These are phyloP conservation scores for Sugiyamaella chiloensis DNA, from an alignment of 805 yeast species.

Conservation along the genomic window DNA sequence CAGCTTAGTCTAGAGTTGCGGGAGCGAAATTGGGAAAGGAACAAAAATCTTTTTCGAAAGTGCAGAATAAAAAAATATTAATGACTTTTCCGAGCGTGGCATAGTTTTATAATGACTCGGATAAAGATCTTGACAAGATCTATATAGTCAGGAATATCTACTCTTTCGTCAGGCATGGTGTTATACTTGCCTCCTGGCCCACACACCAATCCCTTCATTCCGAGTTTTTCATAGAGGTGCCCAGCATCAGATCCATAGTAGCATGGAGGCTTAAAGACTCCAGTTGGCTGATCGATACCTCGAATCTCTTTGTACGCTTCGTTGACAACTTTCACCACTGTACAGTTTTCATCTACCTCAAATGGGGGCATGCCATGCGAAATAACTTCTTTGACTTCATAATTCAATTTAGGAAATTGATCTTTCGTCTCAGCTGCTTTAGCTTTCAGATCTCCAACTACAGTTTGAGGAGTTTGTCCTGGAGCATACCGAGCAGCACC, in stretches of 20 bases:
- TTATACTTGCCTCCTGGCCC: slow-evolving; percentile 8
- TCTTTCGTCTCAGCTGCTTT: background rate
- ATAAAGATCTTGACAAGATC: slow-evolving; percentile 1
- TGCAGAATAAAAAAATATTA: slow-evolving; percentile 28
- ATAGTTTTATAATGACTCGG: slow-evolving; percentile 1
- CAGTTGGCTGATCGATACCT: slow-evolving; percentile 8
- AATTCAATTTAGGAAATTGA: background rate
- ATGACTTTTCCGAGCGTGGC: background rate
- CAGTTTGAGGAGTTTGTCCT: slow-evolving; percentile 4
- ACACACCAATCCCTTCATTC: slow-evolving; percentile 6
- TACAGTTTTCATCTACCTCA: background rate
- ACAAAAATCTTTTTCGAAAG: slow-evolving; percentile 25
- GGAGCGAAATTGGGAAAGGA: too few relatives aligned
- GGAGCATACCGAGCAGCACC: slow-evolving; percentile 7
- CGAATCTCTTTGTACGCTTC: background rate
- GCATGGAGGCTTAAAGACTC: slow-evolving; percentile 6
- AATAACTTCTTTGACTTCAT: slow-evolving; percentile 1
- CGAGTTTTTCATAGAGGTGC: slow-evolving; percentile 2
- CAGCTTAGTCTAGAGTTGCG: too few relatives aligned
- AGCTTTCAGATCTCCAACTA: background rate
- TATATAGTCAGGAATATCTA: slow-evolving; percentile 2
- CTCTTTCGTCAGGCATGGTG: slow-evolving; percentile 6
- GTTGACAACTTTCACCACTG: slow-evolving; percentile 1
- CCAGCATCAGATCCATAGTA: slow-evolving; percentile 6
- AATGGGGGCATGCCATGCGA: slow-evolving; percentile 7